These are phyloP conservation scores for Lachnellula arida DNA, from an alignment of 2,329 filamentous ascomycete species.

Conservation along the genomic window DNA sequence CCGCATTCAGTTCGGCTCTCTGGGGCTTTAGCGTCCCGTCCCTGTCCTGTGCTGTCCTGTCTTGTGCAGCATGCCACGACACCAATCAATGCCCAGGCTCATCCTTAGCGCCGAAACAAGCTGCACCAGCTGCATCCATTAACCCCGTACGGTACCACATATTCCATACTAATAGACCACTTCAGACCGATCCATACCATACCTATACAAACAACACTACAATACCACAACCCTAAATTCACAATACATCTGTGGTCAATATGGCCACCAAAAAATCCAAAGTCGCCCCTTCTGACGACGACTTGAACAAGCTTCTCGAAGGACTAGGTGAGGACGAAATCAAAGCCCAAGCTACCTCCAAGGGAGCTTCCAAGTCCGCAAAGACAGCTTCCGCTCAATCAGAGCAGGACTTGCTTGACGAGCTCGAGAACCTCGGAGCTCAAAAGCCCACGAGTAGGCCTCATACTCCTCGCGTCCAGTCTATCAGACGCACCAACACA, in stretches of 20 bases:
- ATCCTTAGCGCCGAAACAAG: not conserved
- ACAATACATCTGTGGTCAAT: slow-evolving; percentile 1
- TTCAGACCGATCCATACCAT: not conserved
- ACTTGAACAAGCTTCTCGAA: slow-evolving; percentile 62
- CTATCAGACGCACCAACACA: slow-evolving; percentile 47
- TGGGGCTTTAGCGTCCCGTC: not conserved
- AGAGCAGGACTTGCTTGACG: slow-evolving; percentile 75
- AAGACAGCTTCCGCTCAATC: slow-evolving; percentile 33
- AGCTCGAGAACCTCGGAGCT: slow-evolving; percentile 69
- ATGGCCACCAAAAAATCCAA: slow-evolving; percentile 61
- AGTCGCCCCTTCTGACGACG: slow-evolving; percentile 52
- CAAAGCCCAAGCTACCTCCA: slow-evolving; percentile 42
- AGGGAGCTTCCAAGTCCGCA: slow-evolving; percentile 33
- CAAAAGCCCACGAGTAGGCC: slow-evolving; percentile 68
- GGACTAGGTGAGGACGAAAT: slow-evolving; percentile 51
- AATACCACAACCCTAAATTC: not conserved
- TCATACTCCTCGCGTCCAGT: slow-evolving; percentile 70
- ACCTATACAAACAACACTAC: not conserved
- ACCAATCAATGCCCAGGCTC: slow-evolving; percentile 1
- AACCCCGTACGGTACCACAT: no score
- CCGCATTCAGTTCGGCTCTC: not conserved
- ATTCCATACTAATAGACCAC: not conserved
- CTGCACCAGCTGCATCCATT: not conserved
- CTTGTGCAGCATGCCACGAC: not conserved
- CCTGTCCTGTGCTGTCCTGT: not conserved